Percentiles rank a stretch among this genome's conserved stretches.
Conservation (phyloP, 2,329 filamentous ascomycete species). For the Curvularia lunata region DNA sequence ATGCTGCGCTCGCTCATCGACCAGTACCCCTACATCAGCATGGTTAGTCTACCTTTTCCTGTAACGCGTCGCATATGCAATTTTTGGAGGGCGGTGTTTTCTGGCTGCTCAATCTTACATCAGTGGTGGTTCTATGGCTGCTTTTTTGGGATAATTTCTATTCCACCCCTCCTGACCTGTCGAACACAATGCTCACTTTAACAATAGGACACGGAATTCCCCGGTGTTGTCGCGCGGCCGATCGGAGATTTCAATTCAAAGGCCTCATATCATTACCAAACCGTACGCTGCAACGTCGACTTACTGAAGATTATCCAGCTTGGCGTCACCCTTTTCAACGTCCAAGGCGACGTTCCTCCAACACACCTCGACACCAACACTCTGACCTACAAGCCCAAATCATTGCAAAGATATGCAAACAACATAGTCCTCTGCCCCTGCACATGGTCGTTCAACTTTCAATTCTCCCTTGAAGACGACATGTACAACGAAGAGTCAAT, state of each 20-base stretch:
- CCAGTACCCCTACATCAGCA: constrained; percentile 93
- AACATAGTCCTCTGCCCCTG: constrained; percentile 73
- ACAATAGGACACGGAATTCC: constrained; percentile 90
- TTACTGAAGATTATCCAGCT: constrained; percentile 97
- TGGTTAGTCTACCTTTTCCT: constrained; percentile 67
- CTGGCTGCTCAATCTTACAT: constrained; percentile 19
- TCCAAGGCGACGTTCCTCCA: constrained; percentile 85
- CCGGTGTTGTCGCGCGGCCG: constrained; percentile 93
- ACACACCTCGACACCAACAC: constrained; percentile 63
- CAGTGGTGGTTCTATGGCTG: constrained; percentile 10
- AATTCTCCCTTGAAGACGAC: constrained; percentile 90
- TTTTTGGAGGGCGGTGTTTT: constrained; percentile 14
- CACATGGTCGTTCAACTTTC: constrained; percentile 99
- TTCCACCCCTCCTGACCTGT: constrained; percentile 7
- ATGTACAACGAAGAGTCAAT: constrained; percentile 99
- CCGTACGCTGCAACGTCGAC: constrained; percentile 94
- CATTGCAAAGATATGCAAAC: constrained; percentile 58
- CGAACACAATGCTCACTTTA: constrained; percentile 22
- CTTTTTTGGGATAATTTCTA: constrained; percentile 16
- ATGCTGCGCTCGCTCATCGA: constrained; percentile 82
- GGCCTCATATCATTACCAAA: constrained; percentile 98
- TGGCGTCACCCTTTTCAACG: constrained; percentile 89
- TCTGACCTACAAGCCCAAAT: constrained; percentile 51
- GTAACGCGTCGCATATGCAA: constrained; percentile 4
- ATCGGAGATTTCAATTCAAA: constrained; percentile 95